These are phyloP conservation scores for Ceratocystis colombiana DNA, from an alignment of 2,329 filamentous ascomycete genomes.

Conservation along the genomic window DNA sequence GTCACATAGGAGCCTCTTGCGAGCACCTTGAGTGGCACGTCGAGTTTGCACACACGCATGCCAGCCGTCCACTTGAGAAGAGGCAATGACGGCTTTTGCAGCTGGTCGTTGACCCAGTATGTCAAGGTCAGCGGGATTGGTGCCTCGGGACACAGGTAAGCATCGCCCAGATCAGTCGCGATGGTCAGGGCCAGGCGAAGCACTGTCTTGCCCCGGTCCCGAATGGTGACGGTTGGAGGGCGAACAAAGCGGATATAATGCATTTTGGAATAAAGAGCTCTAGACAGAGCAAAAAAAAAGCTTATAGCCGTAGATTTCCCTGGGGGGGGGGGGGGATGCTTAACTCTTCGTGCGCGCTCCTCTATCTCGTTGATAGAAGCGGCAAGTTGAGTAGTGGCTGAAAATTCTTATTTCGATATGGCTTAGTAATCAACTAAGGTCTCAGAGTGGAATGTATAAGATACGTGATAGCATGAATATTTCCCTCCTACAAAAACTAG, in stretches of 20 bases:
- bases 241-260: constrained; percentile 49
- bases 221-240: constrained; percentile 33
- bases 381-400: neutral
- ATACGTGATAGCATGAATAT: neutral
- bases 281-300: neutral
- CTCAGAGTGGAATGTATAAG: neutral
- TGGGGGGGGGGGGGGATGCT: neutral
- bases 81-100: constrained; percentile 29
- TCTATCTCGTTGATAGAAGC: neutral
- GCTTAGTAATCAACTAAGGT: constrained; percentile 24
- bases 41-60: constrained; percentile 36
- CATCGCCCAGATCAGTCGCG: constrained; percentile 49
- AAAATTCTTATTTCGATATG: constrained; percentile 15
- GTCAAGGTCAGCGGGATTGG: constrained; percentile 36
- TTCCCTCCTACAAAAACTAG: too few relatives aligned
- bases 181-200: constrained; percentile 44
- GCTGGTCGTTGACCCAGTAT: constrained; percentile 31
- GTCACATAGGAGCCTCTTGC: constrained; percentile 23
- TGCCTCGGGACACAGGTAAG: constrained; percentile 40
- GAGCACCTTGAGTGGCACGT: constrained; percentile 25
- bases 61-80: constrained; percentile 32
- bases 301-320: neutral
- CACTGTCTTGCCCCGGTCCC: constrained; percentile 27
- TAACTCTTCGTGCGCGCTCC: neutral
- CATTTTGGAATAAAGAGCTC: constrained; percentile 34